Evolutionary conservation across 371 early-diverging fungal species (phyloP), one percentile per base, ranked within the genome.

Genomic region (Rhizopus arrhizus): DNA sequence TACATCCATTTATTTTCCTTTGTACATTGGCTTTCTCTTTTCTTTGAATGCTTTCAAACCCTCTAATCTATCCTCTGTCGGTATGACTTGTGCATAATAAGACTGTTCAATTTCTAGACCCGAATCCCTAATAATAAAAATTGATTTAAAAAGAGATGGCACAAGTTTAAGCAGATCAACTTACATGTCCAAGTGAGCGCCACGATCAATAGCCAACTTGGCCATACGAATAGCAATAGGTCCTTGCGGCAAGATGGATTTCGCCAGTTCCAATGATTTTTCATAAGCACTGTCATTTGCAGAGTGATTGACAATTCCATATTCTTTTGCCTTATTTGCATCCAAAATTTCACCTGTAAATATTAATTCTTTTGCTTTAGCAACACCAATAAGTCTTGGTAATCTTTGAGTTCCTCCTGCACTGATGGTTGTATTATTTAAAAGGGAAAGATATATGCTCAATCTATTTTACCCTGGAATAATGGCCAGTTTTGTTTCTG

Each of bases 351-450:
- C 80, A 6, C 89, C 94, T 1, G 97, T 95, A 61, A 85, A 98
- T 35, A 96, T 92, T 22, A 98, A 80, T 55, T 96, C 96, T 75
- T 98, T 98, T 0, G 97, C 93, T 54, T 86, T 87, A 15, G 95
- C 81, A 29, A 85, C 62, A 2, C 98, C 98, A 55, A 98, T 89
- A 42, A 97, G 66, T 32, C 94, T 85, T 16, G 95, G 86, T 41
- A 97, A 76, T 41, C 97, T 81, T 77, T 96, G 95, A 8, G 98
- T 96, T 49, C 98, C 98, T 35, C 98, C 98, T 36, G 98, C 97
- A 38, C 5, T 31, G 6, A 10, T 5, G 13, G 9, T 32, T 41
- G 5, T 3, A 45, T 43, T 43, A 29, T 36, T 36, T 36, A 40
- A 41, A 6, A 45, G 8, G 36, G 5, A 59, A 1, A 8, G 34